Conservation (phyloP, 345 rosid species). For the Cardamine resedifolia region DNA sequence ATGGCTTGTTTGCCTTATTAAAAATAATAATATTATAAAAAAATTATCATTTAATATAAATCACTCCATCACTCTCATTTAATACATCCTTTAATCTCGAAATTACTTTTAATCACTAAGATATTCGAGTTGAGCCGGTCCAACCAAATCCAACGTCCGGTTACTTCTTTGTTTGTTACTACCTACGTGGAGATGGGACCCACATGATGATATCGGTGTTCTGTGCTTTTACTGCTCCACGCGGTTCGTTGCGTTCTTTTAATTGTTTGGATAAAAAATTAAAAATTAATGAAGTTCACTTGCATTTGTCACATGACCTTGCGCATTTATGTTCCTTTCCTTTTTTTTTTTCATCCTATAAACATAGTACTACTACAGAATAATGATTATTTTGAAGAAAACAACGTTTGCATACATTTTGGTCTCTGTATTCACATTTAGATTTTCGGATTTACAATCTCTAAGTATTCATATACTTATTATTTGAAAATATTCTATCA, state of each 20-base stretch:
- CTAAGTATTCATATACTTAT: background rate
- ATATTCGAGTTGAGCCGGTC: background rate
- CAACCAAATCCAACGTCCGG: background rate
- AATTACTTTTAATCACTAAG: too few relatives aligned
- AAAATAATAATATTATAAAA: too few relatives aligned
- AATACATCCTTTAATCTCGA: too few relatives aligned
- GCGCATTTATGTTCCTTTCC: constrained; percentile 7
- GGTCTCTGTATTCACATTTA: background rate
- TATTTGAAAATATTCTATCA: background rate
- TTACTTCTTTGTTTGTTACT: background rate
- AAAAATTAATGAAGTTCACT: background rate
- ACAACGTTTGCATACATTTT: background rate
- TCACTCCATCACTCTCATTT: too few relatives aligned
- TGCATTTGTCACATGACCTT: constrained; percentile 26
- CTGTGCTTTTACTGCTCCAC: constrained; percentile 9
- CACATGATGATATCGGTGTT: constrained; percentile 2
- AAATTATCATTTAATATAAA: too few relatives aligned
- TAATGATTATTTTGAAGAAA: background rate
- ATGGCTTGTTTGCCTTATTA: too few relatives aligned
- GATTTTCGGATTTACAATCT: background rate
- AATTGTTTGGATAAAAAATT: background rate
- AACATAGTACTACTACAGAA: background rate
- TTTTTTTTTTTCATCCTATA: background rate
- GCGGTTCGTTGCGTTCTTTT: background rate
- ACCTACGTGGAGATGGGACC: background rate